Base-by-base conservation (phyloP, 495 filamentous ascomycete species). In the Chaetomium tenue region DNA sequence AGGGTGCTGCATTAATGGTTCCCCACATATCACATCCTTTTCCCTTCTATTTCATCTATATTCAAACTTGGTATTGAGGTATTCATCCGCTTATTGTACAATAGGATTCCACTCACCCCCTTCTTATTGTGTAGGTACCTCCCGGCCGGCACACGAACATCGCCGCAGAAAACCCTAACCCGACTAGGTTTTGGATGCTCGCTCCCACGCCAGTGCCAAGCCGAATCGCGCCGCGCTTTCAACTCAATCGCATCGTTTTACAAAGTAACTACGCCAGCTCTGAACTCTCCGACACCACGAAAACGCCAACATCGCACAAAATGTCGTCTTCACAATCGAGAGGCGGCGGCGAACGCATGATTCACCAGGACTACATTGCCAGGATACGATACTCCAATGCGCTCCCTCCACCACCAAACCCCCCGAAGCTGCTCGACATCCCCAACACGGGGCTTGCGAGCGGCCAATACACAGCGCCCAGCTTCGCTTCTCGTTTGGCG, bases 351-450 rank as follows among this genome's bases (percentile, higher is more conserved):
- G 85, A 89, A 77, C 82, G 83, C 69, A 86, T 84, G 71, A 89
- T 91, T 64, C 90, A 92, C 70, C 94, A 98, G 77, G 94, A 98
- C 70, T 98, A 96, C 72, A 96, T 98, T 66, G 93, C 92, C 52
- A 89, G 93, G 60, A 89, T 96, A 61, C 86, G 94, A 72, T 98
- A 96, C 76, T 90, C 91, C 66, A 98, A 98, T 84, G 86, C 90
- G 54, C 87, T 98, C 6, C 94, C 94, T 48, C 92, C 94, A 39
- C 94, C 94, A 26, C 89, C 93, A 57, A 90, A 90, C 73, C 92
- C 92, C 2, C 94, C 95, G 1, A 98, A 98, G 81, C 88, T 98
- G 58, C 89, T 98, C 69, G 90, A 97, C 63, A 95, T 98, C 66
- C 93, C 94, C 8, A 96, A 93, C 69, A 90, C 89, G 60, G 95